A percentile compares a stretch with the other conserved stretches of the same genome.
These are phyloP conservation scores for Vigna nakashimae DNA, from an alignment of 306 rosid species.

Conservation along the genomic window DNA sequence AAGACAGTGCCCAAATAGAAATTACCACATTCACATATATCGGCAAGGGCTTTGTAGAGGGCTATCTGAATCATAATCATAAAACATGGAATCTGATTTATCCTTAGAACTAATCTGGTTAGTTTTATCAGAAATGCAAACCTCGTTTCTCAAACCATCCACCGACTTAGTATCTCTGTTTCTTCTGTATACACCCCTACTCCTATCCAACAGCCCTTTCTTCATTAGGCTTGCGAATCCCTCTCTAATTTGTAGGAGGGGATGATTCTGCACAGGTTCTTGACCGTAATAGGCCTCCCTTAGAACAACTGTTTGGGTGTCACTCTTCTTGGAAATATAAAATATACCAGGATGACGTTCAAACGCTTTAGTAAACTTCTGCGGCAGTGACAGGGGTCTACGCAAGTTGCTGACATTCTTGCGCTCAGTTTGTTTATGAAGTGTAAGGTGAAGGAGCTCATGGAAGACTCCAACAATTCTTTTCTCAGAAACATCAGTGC, in stretches of 20 bases:
- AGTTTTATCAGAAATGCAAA: conserved; percentile 10
- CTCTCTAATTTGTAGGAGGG: conserved; percentile 70
- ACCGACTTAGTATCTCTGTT: conserved; percentile 33
- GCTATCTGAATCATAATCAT: conserved; percentile 52
- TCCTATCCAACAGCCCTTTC: conserved; percentile 71
- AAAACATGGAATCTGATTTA: conserved; percentile 45
- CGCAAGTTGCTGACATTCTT: conserved; percentile 90
- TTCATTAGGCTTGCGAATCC: conserved; percentile 55
- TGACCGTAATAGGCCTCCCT: conserved; percentile 72
- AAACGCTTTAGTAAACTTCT: conserved; percentile 88
- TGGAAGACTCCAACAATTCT: conserved; percentile 93
- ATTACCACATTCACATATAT: conserved; percentile 22
- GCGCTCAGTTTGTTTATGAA: conserved; percentile 84
- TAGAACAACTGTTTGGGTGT: conserved; percentile 81
- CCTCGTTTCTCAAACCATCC: conserved; percentile 36
- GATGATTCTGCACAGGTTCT: conserved; percentile 67
- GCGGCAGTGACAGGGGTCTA: conserved; percentile 70
- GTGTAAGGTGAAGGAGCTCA: conserved; percentile 85
- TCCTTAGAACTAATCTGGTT: conserved; percentile 41
- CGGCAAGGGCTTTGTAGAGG: conserved; percentile 24
- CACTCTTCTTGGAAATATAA: conserved; percentile 77
- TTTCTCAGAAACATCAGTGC: conserved; percentile 90
- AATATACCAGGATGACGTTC: conserved; percentile 96
- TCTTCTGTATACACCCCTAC: conserved; percentile 67
- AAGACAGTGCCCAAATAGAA: conserved; percentile 3